phyloP scores from a whole-genome alignment of 805 yeast genomes.

The Metschnikowia cerradonensis region DNA sequence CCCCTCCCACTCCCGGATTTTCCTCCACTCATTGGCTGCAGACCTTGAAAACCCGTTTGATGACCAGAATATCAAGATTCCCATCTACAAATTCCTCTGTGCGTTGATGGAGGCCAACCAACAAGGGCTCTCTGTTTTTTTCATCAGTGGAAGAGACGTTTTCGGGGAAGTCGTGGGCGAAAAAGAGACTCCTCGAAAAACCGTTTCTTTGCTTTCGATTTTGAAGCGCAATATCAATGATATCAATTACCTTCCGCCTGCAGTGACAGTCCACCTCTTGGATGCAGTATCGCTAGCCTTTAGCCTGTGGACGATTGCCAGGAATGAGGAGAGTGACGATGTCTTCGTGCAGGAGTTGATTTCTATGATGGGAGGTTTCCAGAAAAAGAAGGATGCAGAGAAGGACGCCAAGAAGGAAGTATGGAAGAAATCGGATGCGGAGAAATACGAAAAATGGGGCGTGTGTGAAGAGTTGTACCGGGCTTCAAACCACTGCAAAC shows the following conservation, averaged over 20 bases:
- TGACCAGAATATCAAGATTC: constrained; percentile 48
- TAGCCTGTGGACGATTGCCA: constrained; percentile 71
- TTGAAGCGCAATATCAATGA: constrained; percentile 53
- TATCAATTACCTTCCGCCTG: constrained; percentile 53
- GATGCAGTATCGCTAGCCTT: constrained; percentile 73
- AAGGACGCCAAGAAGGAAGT: too few species aligned
- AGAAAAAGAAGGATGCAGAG: not conserved
- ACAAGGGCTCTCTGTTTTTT: constrained; percentile 70
- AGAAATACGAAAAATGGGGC: not conserved
- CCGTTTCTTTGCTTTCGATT: constrained; percentile 47
- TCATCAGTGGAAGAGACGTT: constrained; percentile 59
- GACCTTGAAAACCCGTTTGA: constrained; percentile 59
- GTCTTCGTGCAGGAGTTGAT: constrained; percentile 44
- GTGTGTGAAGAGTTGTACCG: constrained; percentile 23
- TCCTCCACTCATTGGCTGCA: constrained; percentile 55
- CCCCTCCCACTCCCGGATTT: constrained; percentile 51
- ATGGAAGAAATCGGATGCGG: too few species aligned
- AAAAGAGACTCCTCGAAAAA: not conserved
- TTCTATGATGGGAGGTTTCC: constrained; percentile 14
- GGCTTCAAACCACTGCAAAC: constrained; percentile 50
- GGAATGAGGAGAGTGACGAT: constrained; percentile 48
- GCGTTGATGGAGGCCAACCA: constrained; percentile 68
- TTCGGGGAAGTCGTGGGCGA: constrained; percentile 26
- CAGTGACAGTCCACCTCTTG: constrained; percentile 61
- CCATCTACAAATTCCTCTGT: constrained; percentile 60